A percentile compares a stretch with the other conserved stretches of the same genome.
These are phyloP conservation scores for Paraphoma sp. DNA, from an alignment of 2,329 filamentous ascomycete species.

Conservation along the genomic window DNA sequence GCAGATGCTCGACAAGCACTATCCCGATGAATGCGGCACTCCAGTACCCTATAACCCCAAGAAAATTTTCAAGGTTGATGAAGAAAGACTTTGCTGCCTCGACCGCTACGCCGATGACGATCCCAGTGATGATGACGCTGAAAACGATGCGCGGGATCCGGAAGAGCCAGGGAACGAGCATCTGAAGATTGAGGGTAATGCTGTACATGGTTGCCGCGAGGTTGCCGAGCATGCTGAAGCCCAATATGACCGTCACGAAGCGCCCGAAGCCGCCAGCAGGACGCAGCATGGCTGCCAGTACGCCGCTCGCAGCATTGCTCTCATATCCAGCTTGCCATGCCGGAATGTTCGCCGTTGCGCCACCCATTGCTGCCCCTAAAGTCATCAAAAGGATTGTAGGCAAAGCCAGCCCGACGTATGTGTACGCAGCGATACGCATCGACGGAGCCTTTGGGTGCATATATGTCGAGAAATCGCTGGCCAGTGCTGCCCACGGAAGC, in stretches of 20 bases:
- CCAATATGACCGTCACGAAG: slow-evolving; percentile 66
- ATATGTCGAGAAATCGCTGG: slow-evolving; percentile 68
- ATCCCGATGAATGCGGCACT: slow-evolving; percentile 43
- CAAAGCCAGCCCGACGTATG: slow-evolving; percentile 61
- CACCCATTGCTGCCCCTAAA: slow-evolving; percentile 69
- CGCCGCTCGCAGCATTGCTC: slow-evolving; percentile 62
- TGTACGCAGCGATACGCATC: slow-evolving; percentile 61
- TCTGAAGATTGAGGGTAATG: slow-evolving; percentile 70
- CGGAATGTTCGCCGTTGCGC: slow-evolving; percentile 62
- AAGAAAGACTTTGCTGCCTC: slow-evolving; percentile 65
- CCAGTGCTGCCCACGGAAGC: slow-evolving; percentile 66
- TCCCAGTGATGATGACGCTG: slow-evolving; percentile 62
- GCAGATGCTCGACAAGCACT: slow-evolving; percentile 45
- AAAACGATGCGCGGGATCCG: slow-evolving; percentile 65
- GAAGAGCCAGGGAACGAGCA: slow-evolving; percentile 63
- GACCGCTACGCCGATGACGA: slow-evolving; percentile 67
- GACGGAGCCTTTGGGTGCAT: slow-evolving; percentile 63
- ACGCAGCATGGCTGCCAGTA: slow-evolving; percentile 65
- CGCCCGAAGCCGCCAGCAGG: slow-evolving; percentile 67
- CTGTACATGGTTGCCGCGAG: slow-evolving; percentile 67
- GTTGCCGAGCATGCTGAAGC: slow-evolving; percentile 62
- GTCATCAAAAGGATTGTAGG: slow-evolving; percentile 67
- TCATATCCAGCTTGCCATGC: slow-evolving; percentile 63
- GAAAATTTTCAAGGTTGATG: slow-evolving; percentile 55
- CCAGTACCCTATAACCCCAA: slow-evolving; percentile 47